Evolutionary conservation across 1,284 basidiomycete species (phyloP).

Genomic region (Tilletia horrida): DNA sequence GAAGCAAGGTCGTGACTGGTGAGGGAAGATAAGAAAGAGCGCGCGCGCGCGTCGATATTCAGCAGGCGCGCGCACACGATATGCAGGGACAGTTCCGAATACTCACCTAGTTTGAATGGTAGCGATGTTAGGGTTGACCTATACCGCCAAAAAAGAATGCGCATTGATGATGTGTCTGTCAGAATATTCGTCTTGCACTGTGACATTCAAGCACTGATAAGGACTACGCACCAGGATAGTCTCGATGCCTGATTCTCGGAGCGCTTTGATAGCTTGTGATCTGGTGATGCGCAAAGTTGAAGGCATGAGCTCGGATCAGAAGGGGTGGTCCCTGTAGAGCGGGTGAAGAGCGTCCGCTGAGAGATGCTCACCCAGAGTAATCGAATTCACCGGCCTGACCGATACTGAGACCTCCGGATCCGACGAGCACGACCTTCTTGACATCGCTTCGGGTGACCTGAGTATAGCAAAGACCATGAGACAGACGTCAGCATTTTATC

Average conservation of each 20-base stretch:
- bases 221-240: conserved; percentile 66
- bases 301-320: not conserved
- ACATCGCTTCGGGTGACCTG: conserved; percentile 65
- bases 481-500: not conserved
- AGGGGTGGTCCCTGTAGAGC: not conserved
- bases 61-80: not conserved
- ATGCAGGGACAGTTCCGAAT: not conserved
- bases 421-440: conserved; percentile 92
- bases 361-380: conserved; percentile 71
- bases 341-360: no score
- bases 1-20: conserved; percentile 90
- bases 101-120: conserved; percentile 46
- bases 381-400: conserved; percentile 99
- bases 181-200: no score
- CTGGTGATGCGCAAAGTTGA: conserved; percentile 44
- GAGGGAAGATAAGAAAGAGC: conserved; percentile 68
- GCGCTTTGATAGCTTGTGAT: conserved; percentile 96
- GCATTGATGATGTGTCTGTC: conserved; percentile 72
- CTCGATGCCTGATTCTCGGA: conserved; percentile 89
- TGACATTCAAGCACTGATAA: no score
- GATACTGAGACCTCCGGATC: conserved; percentile 91
- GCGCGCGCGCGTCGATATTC: no score
- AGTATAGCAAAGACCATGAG: not conserved
- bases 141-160: conserved; percentile 94
- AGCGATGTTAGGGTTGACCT: conserved; percentile 54